Evolutionary conservation across 2,329 filamentous ascomycete species (phyloP), one percentile per base, ranked within the genome.

Genomic region (Dactylellina leptospora): DNA sequence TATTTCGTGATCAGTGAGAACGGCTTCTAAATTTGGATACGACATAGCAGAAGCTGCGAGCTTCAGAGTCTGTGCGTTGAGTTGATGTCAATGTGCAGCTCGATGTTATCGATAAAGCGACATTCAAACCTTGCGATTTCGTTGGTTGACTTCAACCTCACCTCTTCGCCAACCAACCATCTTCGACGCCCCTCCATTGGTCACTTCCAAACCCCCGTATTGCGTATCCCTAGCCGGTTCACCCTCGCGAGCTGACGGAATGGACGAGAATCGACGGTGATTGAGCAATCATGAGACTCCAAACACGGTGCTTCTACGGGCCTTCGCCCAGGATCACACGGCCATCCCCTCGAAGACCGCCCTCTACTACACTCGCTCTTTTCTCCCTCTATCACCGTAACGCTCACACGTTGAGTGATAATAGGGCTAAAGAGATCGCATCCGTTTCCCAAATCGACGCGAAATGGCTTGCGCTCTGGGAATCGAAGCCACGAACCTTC

Each of bases 91-190:
- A 53, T 27, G 27, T 60, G 45, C 56, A 53, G 68, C 6, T 36
- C n/a, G 28, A 42, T 51, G 68, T 64, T 72, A 72, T 72, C 68
- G 68, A 72, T 72, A 72, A 72, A 62, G 53, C 38, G 28, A n/a
- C 44, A n/a, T 55, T 54, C 51, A 72, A 72, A 72, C 40, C 59
- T 55, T 54, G 68, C 47, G 45, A 48, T 72, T 59, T 60, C 53
- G 68, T 72, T 72, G 68, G 68, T 48, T 36, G 59, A 25, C 38
- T 25, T 59, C 42, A 62, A 71, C 50, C 59, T 64, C 68, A 72
- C 51, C 59, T 51, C 59, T 48, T 59, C 59, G 23, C 59, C 59
- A 54, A 72, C 59, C 68, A 63, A 63, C 53, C 59, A 60, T 25
- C 62, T 8, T 54, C 38, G 45, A 50, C 68, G 42, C 36, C 25